phyloP scores from a whole-genome alignment of 345 rosid species.

The Aquilaria yunnanensis region DNA sequence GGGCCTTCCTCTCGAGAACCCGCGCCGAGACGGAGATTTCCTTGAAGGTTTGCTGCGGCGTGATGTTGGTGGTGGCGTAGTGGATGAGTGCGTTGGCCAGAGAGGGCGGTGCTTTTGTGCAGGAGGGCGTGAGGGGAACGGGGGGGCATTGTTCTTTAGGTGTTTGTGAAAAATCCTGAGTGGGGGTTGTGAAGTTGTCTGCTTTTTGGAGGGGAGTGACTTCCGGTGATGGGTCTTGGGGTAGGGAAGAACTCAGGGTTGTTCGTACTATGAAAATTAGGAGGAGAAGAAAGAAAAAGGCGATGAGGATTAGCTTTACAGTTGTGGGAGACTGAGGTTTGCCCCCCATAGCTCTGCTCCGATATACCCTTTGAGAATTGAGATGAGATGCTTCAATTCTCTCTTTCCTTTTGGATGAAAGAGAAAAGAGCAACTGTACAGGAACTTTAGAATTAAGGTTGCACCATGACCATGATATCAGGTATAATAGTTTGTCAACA shows the following conservation, averaged over 20 bases:
- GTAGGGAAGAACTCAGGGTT: slow-evolving; percentile 30
- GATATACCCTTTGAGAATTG: background rate
- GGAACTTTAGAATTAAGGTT: too few relatives aligned
- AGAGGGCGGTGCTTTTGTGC: slow-evolving; percentile 59
- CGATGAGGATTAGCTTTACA: slow-evolving; percentile 31
- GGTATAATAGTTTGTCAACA: too few relatives aligned
- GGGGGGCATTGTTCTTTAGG: background rate
- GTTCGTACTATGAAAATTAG: slow-evolving; percentile 39
- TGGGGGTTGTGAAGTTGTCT: too few relatives aligned
- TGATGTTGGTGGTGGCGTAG: slow-evolving; percentile 66
- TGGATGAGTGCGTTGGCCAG: slow-evolving; percentile 68
- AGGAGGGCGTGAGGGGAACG: slow-evolving; percentile 10
- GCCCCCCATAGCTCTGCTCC: slow-evolving; percentile 18
- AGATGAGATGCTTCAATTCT: too few relatives aligned
- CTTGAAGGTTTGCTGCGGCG: slow-evolving; percentile 80
- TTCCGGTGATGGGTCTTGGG: background rate
- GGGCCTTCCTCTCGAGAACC: slow-evolving; percentile 58
- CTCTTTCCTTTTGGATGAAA: too few relatives aligned
- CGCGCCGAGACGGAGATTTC: slow-evolving; percentile 70
- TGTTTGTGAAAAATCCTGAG: too few relatives aligned
- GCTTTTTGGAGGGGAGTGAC: too few relatives aligned
- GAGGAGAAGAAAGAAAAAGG: slow-evolving; percentile 33
- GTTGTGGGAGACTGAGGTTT: slow-evolving; percentile 26
- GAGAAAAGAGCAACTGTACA: too few relatives aligned
- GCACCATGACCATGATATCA: too few relatives aligned